These are phyloP conservation scores for Coprinopsis strossmayeri DNA, from an alignment of 768 basidiomycete species.

Conservation along the genomic window DNA sequence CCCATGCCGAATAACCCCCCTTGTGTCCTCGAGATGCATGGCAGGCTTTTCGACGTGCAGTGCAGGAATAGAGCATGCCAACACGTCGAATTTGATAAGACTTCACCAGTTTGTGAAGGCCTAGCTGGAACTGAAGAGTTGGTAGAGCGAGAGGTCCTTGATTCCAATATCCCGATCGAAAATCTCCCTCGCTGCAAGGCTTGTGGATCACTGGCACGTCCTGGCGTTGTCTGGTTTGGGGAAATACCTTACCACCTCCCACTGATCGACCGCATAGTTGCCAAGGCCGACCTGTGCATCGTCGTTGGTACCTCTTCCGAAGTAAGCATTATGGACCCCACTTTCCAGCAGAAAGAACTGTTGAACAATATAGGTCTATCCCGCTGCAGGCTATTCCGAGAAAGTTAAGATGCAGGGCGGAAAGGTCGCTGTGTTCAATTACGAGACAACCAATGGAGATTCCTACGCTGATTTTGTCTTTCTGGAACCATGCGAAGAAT, in stretches of 20 bases:
- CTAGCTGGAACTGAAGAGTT: slow-evolving; percentile 36
- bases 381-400: slow-evolving; percentile 32
- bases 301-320: slow-evolving; percentile 52
- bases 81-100: slow-evolving; percentile 31
- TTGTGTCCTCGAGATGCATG: slow-evolving; percentile 56
- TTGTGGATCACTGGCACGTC: slow-evolving; percentile 38
- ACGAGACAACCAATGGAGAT: slow-evolving; percentile 29
- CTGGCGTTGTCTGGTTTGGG: slow-evolving; percentile 57
- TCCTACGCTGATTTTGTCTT: slow-evolving; percentile 43
- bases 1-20: slow-evolving; percentile 18
- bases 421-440: slow-evolving; percentile 33
- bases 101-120: slow-evolving; percentile 38
- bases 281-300: slow-evolving; percentile 42
- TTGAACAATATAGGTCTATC: slow-evolving; percentile 30
- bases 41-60: slow-evolving; percentile 44
- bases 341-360: no score
- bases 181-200: slow-evolving; percentile 38
- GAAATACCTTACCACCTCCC: slow-evolving; percentile 35
- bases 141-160: slow-evolving; percentile 27
- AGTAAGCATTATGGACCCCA: no score
- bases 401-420: slow-evolving; percentile 29
- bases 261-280: slow-evolving; percentile 33
- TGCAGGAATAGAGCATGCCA: slow-evolving; percentile 50
- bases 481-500: slow-evolving; percentile 41
- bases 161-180: slow-evolving; percentile 29